phyloP scores from a whole-genome alignment of 192 early-diverging fungal genomes.

The Coemansia furcata region DNA sequence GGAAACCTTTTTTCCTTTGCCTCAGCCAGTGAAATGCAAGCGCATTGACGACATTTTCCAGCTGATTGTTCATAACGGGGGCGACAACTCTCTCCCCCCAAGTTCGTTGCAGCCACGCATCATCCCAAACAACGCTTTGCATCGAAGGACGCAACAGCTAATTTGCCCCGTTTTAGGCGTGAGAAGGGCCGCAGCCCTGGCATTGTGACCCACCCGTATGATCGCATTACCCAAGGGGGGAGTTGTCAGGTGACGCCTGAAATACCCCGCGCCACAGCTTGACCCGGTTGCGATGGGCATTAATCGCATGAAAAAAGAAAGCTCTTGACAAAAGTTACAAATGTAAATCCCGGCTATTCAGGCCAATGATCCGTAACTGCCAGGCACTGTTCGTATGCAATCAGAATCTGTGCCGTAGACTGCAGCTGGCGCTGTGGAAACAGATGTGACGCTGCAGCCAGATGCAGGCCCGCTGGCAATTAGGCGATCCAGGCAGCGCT shows the following conservation, averaged over 20 bases:
- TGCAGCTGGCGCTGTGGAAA: not conserved
- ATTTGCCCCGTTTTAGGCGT: slow-evolving; percentile 1
- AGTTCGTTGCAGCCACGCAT: not conserved
- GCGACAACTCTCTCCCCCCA: not conserved
- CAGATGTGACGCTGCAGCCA: not conserved
- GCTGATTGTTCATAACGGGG: not conserved
- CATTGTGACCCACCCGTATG: not conserved
- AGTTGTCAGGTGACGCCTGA: not conserved
- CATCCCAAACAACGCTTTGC: not conserved
- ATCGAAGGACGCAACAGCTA: not conserved
- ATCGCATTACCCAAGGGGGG: not conserved
- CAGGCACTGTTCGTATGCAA: not conserved
- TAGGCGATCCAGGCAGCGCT: slow-evolving; percentile 23
- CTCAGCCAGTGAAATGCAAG: not conserved
- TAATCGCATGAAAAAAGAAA: not conserved
- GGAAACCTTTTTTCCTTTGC: not conserved
- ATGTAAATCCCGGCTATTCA: not conserved
- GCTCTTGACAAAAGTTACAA: not conserved
- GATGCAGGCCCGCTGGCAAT: slow-evolving; percentile 5
- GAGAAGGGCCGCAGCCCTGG: not conserved
- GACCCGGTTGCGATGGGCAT: not conserved
- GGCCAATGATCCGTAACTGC: not conserved
- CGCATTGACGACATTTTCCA: not conserved
- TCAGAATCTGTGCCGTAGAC: not conserved
- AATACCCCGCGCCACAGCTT: not conserved